Percentiles rank a stretch among this genome's conserved stretches.
phyloP scores from a whole-genome alignment of 1,139 yeast genomes.

The Lodderomyces theae region DNA sequence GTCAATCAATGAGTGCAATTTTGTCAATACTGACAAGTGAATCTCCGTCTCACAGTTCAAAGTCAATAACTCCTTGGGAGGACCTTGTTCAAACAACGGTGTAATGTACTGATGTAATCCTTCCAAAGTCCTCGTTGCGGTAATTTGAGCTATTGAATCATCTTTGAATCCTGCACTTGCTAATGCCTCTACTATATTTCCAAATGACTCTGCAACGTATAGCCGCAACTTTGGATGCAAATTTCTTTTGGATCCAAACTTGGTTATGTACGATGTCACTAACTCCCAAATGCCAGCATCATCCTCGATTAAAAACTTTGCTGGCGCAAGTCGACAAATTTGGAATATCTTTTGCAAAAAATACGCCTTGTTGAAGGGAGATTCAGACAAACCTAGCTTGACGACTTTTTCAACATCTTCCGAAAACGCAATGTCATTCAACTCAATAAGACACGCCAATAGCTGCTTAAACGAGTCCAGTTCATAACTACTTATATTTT shows the following conservation, averaged over 20 bases:
- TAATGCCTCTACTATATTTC: slow-evolving; percentile 44
- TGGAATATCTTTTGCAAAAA: slow-evolving; percentile 40
- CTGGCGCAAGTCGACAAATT: slow-evolving; percentile 48
- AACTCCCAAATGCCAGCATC: slow-evolving; percentile 45
- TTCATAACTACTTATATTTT: slow-evolving; percentile 57
- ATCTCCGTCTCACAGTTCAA: slow-evolving; percentile 64
- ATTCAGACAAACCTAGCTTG: slow-evolving; percentile 17
- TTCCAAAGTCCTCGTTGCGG: slow-evolving; percentile 38
- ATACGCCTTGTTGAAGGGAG: slow-evolving; percentile 44
- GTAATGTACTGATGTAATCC: slow-evolving; percentile 34
- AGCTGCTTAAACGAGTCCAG: slow-evolving; percentile 47
- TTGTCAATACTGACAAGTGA: slow-evolving; percentile 57
- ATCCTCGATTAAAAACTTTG: slow-evolving; percentile 42
- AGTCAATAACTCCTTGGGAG: slow-evolving; percentile 40
- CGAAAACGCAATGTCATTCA: slow-evolving; percentile 32
- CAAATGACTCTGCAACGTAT: slow-evolving; percentile 48
- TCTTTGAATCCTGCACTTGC: slow-evolving; percentile 47
- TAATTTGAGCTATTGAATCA: slow-evolving; percentile 18
- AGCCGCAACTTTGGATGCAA: slow-evolving; percentile 44
- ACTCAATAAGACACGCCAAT: slow-evolving; percentile 40
- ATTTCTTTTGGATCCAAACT: slow-evolving; percentile 33
- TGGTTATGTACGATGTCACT: slow-evolving; percentile 44
- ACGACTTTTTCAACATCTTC: slow-evolving; percentile 13
- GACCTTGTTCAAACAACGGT: slow-evolving; percentile 34
- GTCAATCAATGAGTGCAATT: slow-evolving; percentile 68